Evolutionary conservation across 345 rosid species (phyloP).

Genomic region (Gossypium ekmanianum): DNA sequence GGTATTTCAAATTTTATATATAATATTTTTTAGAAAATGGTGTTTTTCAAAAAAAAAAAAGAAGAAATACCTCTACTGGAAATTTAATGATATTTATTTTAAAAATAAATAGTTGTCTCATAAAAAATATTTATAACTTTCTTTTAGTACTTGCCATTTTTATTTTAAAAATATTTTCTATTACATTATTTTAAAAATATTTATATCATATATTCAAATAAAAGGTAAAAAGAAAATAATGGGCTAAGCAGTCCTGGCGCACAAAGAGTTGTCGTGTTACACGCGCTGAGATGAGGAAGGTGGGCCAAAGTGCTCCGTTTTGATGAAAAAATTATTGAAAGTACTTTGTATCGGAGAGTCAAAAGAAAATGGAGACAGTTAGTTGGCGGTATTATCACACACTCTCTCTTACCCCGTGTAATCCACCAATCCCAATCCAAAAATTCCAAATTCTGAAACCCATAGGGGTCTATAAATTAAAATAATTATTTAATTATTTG

Average conservation of each 20-base stretch:
- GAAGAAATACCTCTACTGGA: too few species aligned
- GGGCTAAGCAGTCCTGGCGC: not conserved
- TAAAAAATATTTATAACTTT: too few species aligned
- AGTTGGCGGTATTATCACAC: constrained; percentile 28
- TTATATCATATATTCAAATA: too few species aligned
- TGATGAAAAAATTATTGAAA: not conserved
- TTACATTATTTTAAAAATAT: too few species aligned
- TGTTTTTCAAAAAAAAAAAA: too few species aligned
- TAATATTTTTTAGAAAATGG: too few species aligned
- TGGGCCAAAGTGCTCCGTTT: not conserved
- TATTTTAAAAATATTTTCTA: too few species aligned
- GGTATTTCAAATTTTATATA: too few species aligned
- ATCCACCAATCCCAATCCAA: not conserved
- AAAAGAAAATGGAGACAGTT: constrained; percentile 31
- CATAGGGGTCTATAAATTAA: not conserved
- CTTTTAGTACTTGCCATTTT: too few species aligned
- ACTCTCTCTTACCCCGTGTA: not conserved
- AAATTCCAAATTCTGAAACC: not conserved
- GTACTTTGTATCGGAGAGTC: constrained; percentile 20
- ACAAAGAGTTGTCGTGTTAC: not conserved
- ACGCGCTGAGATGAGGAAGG: not conserved
- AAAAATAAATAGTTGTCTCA: too few species aligned
- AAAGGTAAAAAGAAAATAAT: not conserved
- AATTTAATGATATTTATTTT: too few species aligned
- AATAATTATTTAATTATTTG: not conserved